Evolutionary conservation across 495 filamentous ascomycete genomes (phyloP).

Genomic region (Penicillium silybi): DNA sequence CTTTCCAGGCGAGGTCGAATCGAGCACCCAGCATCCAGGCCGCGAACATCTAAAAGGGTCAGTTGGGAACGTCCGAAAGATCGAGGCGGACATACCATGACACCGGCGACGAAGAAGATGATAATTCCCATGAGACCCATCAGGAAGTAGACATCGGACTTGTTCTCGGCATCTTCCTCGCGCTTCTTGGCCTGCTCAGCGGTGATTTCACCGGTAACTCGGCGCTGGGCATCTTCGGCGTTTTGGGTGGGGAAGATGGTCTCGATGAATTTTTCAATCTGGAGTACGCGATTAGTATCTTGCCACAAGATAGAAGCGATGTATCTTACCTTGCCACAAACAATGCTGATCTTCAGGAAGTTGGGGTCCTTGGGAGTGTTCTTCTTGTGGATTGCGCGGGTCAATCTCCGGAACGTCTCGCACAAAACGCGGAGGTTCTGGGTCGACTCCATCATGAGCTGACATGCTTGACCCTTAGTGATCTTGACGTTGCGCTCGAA

Average conservation of each 20-base stretch:
- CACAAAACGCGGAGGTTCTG: slow-evolving; percentile 81
- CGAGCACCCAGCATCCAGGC: slow-evolving; percentile 68
- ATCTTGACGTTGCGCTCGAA: slow-evolving; percentile 93
- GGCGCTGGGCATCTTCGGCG: slow-evolving; percentile 43
- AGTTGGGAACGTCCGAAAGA: background rate
- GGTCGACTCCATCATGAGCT: slow-evolving; percentile 85
- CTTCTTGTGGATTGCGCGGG: slow-evolving; percentile 83
- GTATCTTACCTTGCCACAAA: slow-evolving; percentile 74
- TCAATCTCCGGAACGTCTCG: slow-evolving; percentile 71
- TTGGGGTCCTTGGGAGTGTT: slow-evolving; percentile 93
- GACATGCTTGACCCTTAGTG: slow-evolving; percentile 89
- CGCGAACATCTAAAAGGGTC: slow-evolving; percentile 51
- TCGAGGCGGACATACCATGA: slow-evolving; percentile 54
- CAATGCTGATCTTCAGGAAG: slow-evolving; percentile 86
- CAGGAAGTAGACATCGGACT: slow-evolving; percentile 60
- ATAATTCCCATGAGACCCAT: slow-evolving; percentile 56
- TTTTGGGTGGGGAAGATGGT: slow-evolving; percentile 79
- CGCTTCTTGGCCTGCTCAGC: slow-evolving; percentile 43
- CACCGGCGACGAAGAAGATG: slow-evolving; percentile 53
- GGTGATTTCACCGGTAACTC: slow-evolving; percentile 34
- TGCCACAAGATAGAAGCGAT: background rate
- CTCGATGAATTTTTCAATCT: slow-evolving; percentile 98
- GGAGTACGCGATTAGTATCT: slow-evolving; percentile 17
- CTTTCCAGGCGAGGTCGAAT: slow-evolving; percentile 58
- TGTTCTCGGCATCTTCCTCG: slow-evolving; percentile 47